phyloP scores from a whole-genome alignment of 192 early-diverging fungal genomes.

The Coemansia sp. region DNA sequence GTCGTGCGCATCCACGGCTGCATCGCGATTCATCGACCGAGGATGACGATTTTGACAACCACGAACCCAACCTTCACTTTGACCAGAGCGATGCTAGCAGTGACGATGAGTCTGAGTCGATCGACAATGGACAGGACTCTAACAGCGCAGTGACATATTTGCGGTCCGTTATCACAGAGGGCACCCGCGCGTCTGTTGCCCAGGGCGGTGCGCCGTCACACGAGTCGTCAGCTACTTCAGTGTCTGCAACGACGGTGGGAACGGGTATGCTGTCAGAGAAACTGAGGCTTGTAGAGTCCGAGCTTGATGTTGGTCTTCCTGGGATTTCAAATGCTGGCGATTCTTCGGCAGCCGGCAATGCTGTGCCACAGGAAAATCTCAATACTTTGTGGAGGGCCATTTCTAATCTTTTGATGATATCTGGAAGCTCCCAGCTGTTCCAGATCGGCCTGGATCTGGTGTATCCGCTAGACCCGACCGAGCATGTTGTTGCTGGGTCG shows the following conservation, averaged over 20 bases:
- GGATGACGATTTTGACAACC: slow-evolving; percentile 38
- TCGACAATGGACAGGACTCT: slow-evolving; percentile 18
- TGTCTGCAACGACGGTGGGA: slow-evolving; percentile 12
- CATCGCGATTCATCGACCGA: slow-evolving; percentile 38
- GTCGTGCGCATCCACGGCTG: slow-evolving; percentile 15
- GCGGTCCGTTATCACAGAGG: slow-evolving; percentile 23
- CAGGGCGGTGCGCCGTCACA: slow-evolving; percentile 12
- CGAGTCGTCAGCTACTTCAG: slow-evolving; percentile 19
- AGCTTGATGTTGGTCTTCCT: slow-evolving; percentile 5
- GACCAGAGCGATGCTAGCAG: slow-evolving; percentile 47
- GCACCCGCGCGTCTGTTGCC: slow-evolving; percentile 2
- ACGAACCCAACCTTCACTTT: slow-evolving; percentile 51
- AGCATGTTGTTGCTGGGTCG: slow-evolving; percentile 88
- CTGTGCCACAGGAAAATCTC: slow-evolving; percentile 35
- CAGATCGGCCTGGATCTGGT: slow-evolving; percentile 48
- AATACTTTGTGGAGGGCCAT: slow-evolving; percentile 47
- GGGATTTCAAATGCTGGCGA: slow-evolving; percentile 12
- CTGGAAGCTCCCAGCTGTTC: slow-evolving; percentile 44
- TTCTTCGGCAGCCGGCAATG: slow-evolving; percentile 8
- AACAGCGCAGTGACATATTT: slow-evolving; percentile 20
- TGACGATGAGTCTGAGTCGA: slow-evolving; percentile 25
- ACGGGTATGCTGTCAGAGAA: slow-evolving; percentile 24
- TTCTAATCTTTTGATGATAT: slow-evolving; percentile 37
- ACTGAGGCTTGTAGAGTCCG: slow-evolving; percentile 29
- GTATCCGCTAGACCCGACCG: slow-evolving; percentile 61